These are phyloP conservation scores for Gnaphalium uliginosum DNA, from an alignment of 129 eudicot genomes.

Conservation along the genomic window DNA sequence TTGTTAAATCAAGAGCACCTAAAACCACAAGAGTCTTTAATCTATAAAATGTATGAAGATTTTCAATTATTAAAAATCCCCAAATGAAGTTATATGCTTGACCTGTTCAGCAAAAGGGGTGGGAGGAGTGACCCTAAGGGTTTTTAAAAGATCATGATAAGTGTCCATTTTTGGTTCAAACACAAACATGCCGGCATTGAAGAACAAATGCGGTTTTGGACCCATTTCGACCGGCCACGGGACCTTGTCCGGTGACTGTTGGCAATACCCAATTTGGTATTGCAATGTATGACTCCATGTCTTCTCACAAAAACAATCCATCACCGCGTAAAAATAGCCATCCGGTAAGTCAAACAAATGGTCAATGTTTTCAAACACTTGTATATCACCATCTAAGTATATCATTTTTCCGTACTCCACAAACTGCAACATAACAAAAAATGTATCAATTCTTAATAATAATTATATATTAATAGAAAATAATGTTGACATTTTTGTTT, in stretches of 20 bases:
- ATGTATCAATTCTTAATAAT: neutral
- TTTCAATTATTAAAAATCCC: too few species aligned
- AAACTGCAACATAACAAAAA: conserved; percentile 40
- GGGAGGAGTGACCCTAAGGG: conserved; percentile 62
- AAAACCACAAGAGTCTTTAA: too few species aligned
- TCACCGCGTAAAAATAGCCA: conserved; percentile 69
- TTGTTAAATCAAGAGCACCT: neutral
- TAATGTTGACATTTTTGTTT: too few species aligned
- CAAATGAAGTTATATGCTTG: too few species aligned
- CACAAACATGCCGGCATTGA: conserved; percentile 88
- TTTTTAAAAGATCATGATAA: conserved; percentile 41
- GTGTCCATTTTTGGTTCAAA: conserved; percentile 57
- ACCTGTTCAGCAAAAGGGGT: conserved; percentile 95
- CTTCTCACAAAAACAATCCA: conserved; percentile 87
- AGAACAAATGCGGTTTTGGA: conserved; percentile 55
- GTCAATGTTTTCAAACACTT: conserved; percentile 77
- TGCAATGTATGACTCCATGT: conserved; percentile 83
- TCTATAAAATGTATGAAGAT: too few species aligned
- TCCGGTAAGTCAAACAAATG: conserved; percentile 67
- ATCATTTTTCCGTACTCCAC: conserved; percentile 85
- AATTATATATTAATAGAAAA: too few species aligned
- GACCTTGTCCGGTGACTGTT: conserved; percentile 75
- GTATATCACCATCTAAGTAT: conserved; percentile 81
- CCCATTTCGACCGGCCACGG: conserved; percentile 67
- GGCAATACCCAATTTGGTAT: conserved; percentile 75